phyloP scores from a whole-genome alignment of 2,329 filamentous ascomycete genomes.

The Diplodia seriata region DNA sequence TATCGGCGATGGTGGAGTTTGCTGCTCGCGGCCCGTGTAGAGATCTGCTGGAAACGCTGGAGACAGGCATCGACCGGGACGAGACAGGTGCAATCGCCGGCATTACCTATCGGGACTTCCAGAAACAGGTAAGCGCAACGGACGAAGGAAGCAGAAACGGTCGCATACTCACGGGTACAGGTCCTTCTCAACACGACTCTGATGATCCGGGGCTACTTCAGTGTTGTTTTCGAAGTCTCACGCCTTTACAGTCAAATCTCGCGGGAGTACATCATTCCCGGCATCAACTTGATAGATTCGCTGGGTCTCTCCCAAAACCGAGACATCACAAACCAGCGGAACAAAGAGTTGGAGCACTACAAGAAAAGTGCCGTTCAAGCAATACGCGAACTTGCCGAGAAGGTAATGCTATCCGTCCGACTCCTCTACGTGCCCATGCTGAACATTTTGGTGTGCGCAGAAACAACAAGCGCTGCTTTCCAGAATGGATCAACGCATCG shows the following conservation, averaged over 20 bases:
- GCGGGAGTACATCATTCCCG: constrained; percentile 28
- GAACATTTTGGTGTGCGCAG: not conserved
- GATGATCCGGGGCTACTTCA: constrained; percentile 26
- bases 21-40: constrained; percentile 18
- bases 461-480: constrained; percentile 16
- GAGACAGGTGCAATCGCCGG: constrained; percentile 1
- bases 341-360: not conserved
- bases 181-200: constrained; percentile 24
- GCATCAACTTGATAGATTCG: constrained; percentile 16
- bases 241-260: constrained; percentile 20
- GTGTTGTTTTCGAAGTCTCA: constrained; percentile 20
- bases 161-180: not conserved
- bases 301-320: constrained; percentile 3
- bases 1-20: constrained; percentile 30
- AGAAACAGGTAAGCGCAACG: constrained; percentile 15
- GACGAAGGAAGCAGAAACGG: no score
- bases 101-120: constrained; percentile 16
- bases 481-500: constrained; percentile 22
- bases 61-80: constrained; percentile 1
- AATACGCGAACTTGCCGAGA: constrained; percentile 7
- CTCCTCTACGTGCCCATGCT: not conserved
- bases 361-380: not conserved
- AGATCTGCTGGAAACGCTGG: constrained; percentile 6
- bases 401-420: not conserved
- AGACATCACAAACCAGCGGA: not conserved